Base-by-base conservation (phyloP, 257 asterid genomes). In the Gynochthodes officinalis region DNA sequence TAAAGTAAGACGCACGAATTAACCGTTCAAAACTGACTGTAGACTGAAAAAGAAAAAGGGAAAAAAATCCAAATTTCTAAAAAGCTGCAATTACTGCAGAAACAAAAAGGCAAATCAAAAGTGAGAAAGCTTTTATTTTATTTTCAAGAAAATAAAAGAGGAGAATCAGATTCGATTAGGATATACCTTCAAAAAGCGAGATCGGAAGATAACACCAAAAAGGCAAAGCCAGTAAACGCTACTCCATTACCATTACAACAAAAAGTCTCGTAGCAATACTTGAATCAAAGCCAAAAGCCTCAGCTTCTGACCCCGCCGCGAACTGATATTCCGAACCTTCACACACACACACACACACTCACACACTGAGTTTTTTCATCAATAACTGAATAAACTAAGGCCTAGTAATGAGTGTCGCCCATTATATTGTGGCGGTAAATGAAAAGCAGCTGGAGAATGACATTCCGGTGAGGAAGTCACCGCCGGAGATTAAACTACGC, bases 121-220 rank as follows among this genome's bases (percentile, higher is more conserved):
- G 63, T 32, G 19, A 63, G 16, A 60, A 62, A 53, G 25, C 27
- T 28, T 28, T 50, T 50, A 1, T 50, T 50, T 50, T 16, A 2
- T 50, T 19, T 19, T 18, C 9, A 67, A 2, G 13, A 73, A 44
- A 72, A 21, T 35, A 50, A 28, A 44, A 21, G 75, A 67, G 27
- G 39, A 63, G 60, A 65, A 75, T 63, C 79, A 78, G 86, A 83
- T 77, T 79, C 80, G 58, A 72, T 70, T 55, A 66, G 16, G 5
- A 55, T 64, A 71, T 77, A 87, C 92, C 97, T 80, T 62, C 67
- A 53, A 71, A 82, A 82, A 78, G 78, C 71, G 85, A 88, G 93
- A 89, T 86, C 92, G 85, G 82, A 81, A 76, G 21, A 63, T 79
- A 52, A 78, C 30, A 62, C 77, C 62, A 52, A 80, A n/a, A 77